Evolutionary conservation across 179 eudicot species (phyloP), one percentile per base, ranked within the genome.

Genomic region (Drosera spatulata): DNA sequence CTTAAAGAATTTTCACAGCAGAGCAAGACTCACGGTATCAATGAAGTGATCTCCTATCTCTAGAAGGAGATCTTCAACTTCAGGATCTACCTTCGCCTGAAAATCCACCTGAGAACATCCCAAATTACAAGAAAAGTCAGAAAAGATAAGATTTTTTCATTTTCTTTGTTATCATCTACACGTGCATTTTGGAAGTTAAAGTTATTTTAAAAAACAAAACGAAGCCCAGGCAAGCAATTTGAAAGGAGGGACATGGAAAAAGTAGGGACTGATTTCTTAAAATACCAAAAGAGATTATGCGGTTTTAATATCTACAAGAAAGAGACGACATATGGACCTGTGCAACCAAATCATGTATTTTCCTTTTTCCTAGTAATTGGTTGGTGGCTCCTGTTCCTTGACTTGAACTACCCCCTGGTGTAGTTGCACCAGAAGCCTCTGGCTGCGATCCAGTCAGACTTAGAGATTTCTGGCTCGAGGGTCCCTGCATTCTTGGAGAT

Each of bases 401-500:
- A 71, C 88, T 91, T 41, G 96, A 91, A 72, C 97, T 88, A 6
- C 97, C 93, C 43, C 95, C 97, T 2, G 86, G 87, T 42, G 95
- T 80, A 50, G 95, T 84, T 50, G 85, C 65, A 13, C 89, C 95
- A 55, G 93, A 90, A 67, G 74, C 90, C 82, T 90, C 96, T 37
- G 97, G 97, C 70, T 91, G 95, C 44, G 96, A 88, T 63, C 96
- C 96, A 2, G 95, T 85, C 69, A 88, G 69, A 75, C 98, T 88
- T 13, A 91, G 53, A 61, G 98, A 75, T 69, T 81, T 91, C 71
- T 85, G 94, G 52, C 85, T 86, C 11, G 83, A 70, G 61, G 91
- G 75, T 60, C 71, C 85, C 47, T 77, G 85, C 73, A 79, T 73
- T 59, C 83, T 77, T 3, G 91, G 88, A 64, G 95, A 84, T 54